Percentiles rank a stretch among this genome's conserved stretches.
phyloP scores from a whole-genome alignment of 768 basidiomycete species.

The Tricholoma saponaceum region DNA sequence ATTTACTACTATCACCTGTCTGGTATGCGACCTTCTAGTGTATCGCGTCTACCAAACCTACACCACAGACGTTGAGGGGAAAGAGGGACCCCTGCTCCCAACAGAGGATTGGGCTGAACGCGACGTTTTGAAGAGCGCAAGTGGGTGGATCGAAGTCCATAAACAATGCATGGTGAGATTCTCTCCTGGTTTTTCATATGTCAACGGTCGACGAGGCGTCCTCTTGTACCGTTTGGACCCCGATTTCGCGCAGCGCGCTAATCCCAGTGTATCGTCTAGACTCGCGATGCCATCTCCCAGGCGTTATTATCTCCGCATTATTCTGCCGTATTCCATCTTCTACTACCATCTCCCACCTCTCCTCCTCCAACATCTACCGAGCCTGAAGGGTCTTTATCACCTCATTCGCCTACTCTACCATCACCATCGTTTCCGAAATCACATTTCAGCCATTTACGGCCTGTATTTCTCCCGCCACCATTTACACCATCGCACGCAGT shows the following conservation, averaged over 20 bases:
- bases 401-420: constrained; percentile 21
- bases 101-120: constrained; percentile 76
- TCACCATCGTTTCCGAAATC: constrained; percentile 27
- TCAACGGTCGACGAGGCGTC: neutral
- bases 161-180: constrained; percentile 54
- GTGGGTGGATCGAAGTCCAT: constrained; percentile 73
- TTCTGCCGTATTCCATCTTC: constrained; percentile 41
- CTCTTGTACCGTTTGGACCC: constrained; percentile 1
- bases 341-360: constrained; percentile 34
- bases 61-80: constrained; percentile 51
- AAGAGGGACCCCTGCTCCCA: constrained; percentile 64
- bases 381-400: constrained; percentile 19
- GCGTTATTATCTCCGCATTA: constrained; percentile 33
- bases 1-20: constrained; percentile 63
- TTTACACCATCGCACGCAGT: constrained; percentile 73
- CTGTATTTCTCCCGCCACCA: constrained; percentile 71
- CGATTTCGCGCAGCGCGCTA: constrained; percentile 1
- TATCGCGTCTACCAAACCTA: constrained; percentile 70
- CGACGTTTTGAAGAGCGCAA: constrained; percentile 61
- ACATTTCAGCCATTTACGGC: constrained; percentile 48
- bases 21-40: constrained; percentile 57
- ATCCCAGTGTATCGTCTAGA: constrained; percentile 25
- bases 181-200: neutral
- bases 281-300: constrained; percentile 25
- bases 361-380: constrained; percentile 22